A percentile compares a stretch with the other conserved stretches of the same genome.
Conservation (phyloP, 2,329 filamentous ascomycete genomes). For the Tolypocladium cylindrosporum region DNA sequence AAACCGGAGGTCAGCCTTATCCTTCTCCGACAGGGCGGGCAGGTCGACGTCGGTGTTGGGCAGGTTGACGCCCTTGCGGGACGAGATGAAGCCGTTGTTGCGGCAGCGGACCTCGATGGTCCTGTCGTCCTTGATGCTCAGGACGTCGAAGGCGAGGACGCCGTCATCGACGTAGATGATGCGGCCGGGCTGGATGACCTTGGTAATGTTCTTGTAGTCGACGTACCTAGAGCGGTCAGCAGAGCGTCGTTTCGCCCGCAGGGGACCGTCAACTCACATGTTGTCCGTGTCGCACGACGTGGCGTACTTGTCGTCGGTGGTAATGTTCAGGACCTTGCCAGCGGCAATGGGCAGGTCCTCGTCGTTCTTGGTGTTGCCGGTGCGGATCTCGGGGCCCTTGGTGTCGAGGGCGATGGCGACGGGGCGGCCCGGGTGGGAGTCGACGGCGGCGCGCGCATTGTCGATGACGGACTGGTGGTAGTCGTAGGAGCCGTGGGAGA, state of each 20-base stretch:
- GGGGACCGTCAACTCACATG: constrained; percentile 54
- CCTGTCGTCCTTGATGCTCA: constrained; percentile 79
- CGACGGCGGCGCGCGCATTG: constrained; percentile 82
- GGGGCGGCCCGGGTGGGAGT: constrained; percentile 66
- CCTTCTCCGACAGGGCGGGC: constrained; percentile 94
- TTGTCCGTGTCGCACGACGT: constrained; percentile 78
- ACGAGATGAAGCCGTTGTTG: constrained; percentile 98
- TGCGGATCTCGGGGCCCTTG: constrained; percentile 54
- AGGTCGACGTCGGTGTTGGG: constrained; percentile 98
- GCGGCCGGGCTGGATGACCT: constrained; percentile 84
- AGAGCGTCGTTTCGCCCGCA: not conserved
- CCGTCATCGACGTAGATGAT: constrained; percentile 98
- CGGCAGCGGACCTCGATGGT: constrained; percentile 77
- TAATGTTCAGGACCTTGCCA: constrained; percentile 85
- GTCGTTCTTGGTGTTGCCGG: constrained; percentile 65
- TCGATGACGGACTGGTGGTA: constrained; percentile 99
- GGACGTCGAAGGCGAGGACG: constrained; percentile 90
- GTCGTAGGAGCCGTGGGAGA: constrained; percentile 71
- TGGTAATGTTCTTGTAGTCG: constrained; percentile 99
- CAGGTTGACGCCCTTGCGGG: constrained; percentile 98
- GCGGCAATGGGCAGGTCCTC: constrained; percentile 81
- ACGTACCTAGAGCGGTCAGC: constrained; percentile 56
- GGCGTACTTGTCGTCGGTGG: constrained; percentile 89
- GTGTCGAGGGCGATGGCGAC: constrained; percentile 87
- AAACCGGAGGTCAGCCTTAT: constrained; percentile 86